A percentile compares a stretch with the other conserved stretches of the same genome.
Evolutionary conservation across 805 yeast species (phyloP).

Genomic region (Priceomyces melissophilus): DNA sequence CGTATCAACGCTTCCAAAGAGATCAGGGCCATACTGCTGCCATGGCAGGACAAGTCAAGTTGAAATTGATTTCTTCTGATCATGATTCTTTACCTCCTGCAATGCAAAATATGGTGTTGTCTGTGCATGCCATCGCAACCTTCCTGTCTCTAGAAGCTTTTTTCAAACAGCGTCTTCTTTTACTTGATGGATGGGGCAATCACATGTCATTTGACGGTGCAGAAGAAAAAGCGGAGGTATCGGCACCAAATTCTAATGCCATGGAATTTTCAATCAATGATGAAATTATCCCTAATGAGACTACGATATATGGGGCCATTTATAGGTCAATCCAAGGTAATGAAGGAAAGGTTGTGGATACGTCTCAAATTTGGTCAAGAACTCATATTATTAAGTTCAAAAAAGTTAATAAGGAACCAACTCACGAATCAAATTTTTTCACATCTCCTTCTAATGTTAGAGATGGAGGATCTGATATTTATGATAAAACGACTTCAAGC

Average conservation of each 20-base stretch:
- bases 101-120: constrained; percentile 34
- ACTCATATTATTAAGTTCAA: constrained; percentile 50
- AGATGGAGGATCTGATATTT: constrained; percentile 18
- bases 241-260: constrained; percentile 11
- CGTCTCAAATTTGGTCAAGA: constrained; percentile 55
- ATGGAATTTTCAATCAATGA: constrained; percentile 60
- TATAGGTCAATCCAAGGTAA: constrained; percentile 46
- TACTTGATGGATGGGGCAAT: constrained; percentile 21
- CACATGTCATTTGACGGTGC: constrained; percentile 12
- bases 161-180: constrained; percentile 37
- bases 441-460: constrained; percentile 9
- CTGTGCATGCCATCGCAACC: constrained; percentile 61
- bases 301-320: constrained; percentile 75
- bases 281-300: constrained; percentile 55
- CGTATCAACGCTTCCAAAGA: constrained; percentile 6
- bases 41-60: constrained; percentile 67
- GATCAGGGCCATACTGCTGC: constrained; percentile 46
- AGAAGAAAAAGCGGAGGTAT: constrained; percentile 13
- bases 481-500: constrained; percentile 28
- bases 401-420: constrained; percentile 20
- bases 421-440: not conserved
- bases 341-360: constrained; percentile 40
- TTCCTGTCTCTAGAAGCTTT: constrained; percentile 51
- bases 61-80: constrained; percentile 41
- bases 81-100: constrained; percentile 17